These are phyloP conservation scores for Cubamyces sp. DNA, from an alignment of 768 basidiomycete species.

Conservation along the genomic window DNA sequence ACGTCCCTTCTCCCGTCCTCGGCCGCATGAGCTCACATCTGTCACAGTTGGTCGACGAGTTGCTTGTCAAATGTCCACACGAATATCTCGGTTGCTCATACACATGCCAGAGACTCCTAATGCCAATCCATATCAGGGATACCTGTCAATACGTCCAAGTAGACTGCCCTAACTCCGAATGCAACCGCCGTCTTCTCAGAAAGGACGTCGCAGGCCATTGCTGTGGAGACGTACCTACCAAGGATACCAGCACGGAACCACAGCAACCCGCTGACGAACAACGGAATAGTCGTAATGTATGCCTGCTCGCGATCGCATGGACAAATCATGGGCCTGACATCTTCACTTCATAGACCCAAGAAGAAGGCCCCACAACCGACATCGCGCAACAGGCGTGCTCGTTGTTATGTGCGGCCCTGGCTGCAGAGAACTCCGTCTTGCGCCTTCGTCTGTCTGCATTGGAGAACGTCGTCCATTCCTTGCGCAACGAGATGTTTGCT, in stretches of 20 bases:
- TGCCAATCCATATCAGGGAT: conserved; percentile 64
- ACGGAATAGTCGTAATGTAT: not conserved
- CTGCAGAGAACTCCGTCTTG: conserved; percentile 68
- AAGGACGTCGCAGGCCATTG: conserved; percentile 46
- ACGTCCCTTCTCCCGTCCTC: conserved; percentile 35
- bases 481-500: conserved; percentile 59
- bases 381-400: not conserved
- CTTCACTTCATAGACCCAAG: not conserved
- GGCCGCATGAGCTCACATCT: conserved; percentile 2
- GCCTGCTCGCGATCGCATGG: not conserved
- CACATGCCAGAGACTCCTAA: conserved; percentile 67
- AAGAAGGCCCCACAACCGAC: not conserved
- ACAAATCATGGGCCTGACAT: no score
- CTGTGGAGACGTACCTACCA: conserved; percentile 31
- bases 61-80: conserved; percentile 73
- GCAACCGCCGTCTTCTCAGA: conserved; percentile 47
- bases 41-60: conserved; percentile 78
- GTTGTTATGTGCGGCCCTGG: conserved; percentile 35
- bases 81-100: conserved; percentile 59
- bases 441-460: conserved; percentile 60
- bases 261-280: not conserved
- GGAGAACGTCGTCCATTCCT: conserved; percentile 54
- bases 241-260: not conserved
- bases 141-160: conserved; percentile 62
- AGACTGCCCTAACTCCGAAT: conserved; percentile 51